Conservation (phyloP, 2,329 filamentous ascomycete species). For the Colletotrichum falcatum region DNA sequence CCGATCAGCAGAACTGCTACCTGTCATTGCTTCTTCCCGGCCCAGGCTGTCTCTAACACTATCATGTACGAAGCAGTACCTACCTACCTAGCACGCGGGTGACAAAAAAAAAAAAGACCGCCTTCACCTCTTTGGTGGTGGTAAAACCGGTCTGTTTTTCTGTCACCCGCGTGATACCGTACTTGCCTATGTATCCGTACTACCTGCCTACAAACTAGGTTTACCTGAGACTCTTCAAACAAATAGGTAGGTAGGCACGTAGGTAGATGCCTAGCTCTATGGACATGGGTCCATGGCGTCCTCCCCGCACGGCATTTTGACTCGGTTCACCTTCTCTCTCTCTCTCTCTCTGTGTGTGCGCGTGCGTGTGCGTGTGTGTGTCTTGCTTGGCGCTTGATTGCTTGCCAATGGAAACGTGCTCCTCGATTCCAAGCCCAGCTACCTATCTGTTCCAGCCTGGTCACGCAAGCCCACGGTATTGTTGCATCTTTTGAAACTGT, state of each 20-base stretch:
- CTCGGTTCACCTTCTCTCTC: not conserved
- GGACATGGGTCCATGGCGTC: not conserved
- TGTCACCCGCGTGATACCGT: too few species aligned
- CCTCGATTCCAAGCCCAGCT: not conserved
- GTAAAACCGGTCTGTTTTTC: too few species aligned
- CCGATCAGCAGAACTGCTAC: not conserved
- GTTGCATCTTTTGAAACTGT: constrained; percentile 38
- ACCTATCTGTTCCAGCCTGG: constrained; percentile 23
- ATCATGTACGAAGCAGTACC: too few species aligned
- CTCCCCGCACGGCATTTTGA: constrained; percentile 36
- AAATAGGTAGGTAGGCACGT: too few species aligned
- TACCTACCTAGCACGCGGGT: too few species aligned
- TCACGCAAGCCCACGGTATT: constrained; percentile 37
- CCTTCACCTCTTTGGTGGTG: too few species aligned
- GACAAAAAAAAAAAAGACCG: too few species aligned
- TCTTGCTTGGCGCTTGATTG: not conserved
- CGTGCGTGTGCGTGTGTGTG: not conserved
- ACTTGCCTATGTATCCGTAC: too few species aligned
- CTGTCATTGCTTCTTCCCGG: not conserved
- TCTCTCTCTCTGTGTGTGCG: not conserved
- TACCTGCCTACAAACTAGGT: too few species aligned
- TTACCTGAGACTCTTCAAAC: too few species aligned
- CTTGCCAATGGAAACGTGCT: not conserved
- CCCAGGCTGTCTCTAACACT: not conserved
- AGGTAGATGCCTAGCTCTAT: not conserved